Conservation (phyloP, 2,329 filamentous ascomycete genomes). For the Ophiostoma triangulosporum region DNA sequence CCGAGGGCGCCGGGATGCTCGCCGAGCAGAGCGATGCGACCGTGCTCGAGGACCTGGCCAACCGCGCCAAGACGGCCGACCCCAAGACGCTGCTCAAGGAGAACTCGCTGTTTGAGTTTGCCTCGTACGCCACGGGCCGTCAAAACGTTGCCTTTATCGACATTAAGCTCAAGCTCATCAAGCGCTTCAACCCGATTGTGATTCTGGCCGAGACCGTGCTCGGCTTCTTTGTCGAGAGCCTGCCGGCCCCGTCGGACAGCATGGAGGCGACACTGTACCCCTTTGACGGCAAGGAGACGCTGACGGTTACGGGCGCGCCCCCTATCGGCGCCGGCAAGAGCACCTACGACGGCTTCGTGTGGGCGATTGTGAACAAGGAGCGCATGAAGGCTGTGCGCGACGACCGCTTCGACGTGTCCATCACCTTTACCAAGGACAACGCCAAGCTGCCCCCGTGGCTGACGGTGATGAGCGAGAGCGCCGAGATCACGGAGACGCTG, state of each 20-base stretch:
- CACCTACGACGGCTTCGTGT: constrained; percentile 82
- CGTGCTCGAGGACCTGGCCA: constrained; percentile 45
- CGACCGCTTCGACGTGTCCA: constrained; percentile 84
- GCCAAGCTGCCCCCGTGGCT: constrained; percentile 79
- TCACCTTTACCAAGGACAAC: constrained; percentile 88
- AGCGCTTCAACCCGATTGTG: constrained; percentile 71
- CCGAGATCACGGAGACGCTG: constrained; percentile 79
- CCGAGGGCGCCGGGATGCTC: constrained; percentile 20
- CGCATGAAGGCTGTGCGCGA: constrained; percentile 81
- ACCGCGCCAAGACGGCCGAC: constrained; percentile 21
- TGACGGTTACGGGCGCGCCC: constrained; percentile 49
- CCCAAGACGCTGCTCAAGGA: constrained; percentile 60
- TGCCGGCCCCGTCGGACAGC: constrained; percentile 54
- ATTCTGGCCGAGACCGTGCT: constrained; percentile 49
- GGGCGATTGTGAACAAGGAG: constrained; percentile 90
- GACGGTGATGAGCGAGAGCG: constrained; percentile 93
- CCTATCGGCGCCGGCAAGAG: constrained; percentile 41
- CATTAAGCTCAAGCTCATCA: constrained; percentile 65
- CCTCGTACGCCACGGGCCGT: constrained; percentile 77
- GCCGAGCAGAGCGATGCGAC: constrained; percentile 50
- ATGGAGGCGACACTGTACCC: constrained; percentile 69
- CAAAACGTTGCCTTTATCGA: constrained; percentile 90
- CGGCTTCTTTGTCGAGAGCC: constrained; percentile 68
- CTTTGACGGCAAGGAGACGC: constrained; percentile 82
- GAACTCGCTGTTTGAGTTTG: constrained; percentile 75